phyloP scores from a whole-genome alignment of 768 basidiomycete species.

The Cubamyces lactineus region DNA sequence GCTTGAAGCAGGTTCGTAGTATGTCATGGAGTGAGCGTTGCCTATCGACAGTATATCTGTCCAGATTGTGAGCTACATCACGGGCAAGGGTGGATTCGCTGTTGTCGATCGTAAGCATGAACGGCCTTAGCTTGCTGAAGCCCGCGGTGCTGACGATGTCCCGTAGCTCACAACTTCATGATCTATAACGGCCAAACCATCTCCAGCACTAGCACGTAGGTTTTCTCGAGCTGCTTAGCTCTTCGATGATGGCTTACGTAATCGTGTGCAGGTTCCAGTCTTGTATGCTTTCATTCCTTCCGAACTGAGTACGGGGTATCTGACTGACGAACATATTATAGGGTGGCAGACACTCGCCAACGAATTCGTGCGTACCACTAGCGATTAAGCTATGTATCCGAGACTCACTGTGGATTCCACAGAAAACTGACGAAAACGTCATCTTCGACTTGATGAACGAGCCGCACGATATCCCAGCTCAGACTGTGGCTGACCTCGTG shows the following conservation, averaged over 20 bases:
- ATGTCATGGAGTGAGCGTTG: neutral
- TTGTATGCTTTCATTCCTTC: conserved; percentile 38
- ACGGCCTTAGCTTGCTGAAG: neutral
- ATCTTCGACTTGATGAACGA: conserved; percentile 73
- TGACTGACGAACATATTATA: conserved; percentile 26
- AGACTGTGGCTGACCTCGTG: conserved; percentile 54
- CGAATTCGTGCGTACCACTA: conserved; percentile 48
- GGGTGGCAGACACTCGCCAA: conserved; percentile 62
- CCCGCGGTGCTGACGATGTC: neutral
- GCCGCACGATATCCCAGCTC: conserved; percentile 59
- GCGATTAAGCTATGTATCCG: neutral
- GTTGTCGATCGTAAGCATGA: conserved; percentile 53
- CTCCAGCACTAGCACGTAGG: conserved; percentile 51
- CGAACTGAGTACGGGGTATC: neutral
- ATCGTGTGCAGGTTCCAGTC: conserved; percentile 47
- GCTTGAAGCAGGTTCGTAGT: conserved; percentile 46
- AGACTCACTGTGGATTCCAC: neutral
- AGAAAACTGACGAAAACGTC: conserved; percentile 48
- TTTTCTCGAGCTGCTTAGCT: neutral
- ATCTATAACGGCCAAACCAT: conserved; percentile 58
- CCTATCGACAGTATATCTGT: neutral
- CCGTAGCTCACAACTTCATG: conserved; percentile 61
- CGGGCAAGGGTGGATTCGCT: conserved; percentile 59
- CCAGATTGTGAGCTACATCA: conserved; percentile 63
- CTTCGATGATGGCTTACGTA: neutral